phyloP scores from a whole-genome alignment of 345 rosid species.

The Bruguiera gymnorhiza region DNA sequence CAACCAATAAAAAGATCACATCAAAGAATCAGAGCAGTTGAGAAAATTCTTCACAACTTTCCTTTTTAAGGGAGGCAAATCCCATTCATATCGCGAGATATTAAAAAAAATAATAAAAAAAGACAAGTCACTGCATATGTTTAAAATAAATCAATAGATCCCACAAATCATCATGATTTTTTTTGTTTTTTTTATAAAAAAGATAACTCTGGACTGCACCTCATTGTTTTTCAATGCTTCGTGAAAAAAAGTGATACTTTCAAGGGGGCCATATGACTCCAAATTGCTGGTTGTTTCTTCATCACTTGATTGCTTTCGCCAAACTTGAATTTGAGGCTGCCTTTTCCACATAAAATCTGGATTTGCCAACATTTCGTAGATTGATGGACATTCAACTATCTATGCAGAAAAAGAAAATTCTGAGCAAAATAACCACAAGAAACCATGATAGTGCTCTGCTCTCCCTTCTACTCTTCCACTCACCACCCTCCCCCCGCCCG shows the following conservation, averaged over 20 bases:
- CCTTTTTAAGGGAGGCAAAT: too few species aligned
- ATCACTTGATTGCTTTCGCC: slow-evolving; percentile 52
- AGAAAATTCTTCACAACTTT: background rate
- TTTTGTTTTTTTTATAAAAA: background rate
- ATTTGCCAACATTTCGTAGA: slow-evolving; percentile 88
- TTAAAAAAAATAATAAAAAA: too few species aligned
- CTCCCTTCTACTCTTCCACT: too few species aligned
- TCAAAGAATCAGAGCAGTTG: background rate
- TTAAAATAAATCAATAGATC: background rate
- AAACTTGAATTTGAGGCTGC: slow-evolving; percentile 68
- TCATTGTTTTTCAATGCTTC: slow-evolving; percentile 75
- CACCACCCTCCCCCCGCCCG: too few species aligned
- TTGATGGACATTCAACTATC: slow-evolving; percentile 87
- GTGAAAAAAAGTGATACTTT: slow-evolving; percentile 52
- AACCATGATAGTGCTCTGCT: too few species aligned
- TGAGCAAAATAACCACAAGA: too few species aligned
- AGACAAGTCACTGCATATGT: background rate
- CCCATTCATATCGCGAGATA: too few species aligned
- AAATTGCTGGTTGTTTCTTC: slow-evolving; percentile 42
- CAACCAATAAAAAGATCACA: background rate
- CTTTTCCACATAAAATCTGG: slow-evolving; percentile 65
- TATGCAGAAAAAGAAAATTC: slow-evolving; percentile 22
- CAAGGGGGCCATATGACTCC: slow-evolving; percentile 53
- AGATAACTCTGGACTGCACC: slow-evolving; percentile 30
- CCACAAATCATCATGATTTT: background rate